phyloP scores from a whole-genome alignment of 139 green algal genomes.

The Spirogloea muscicola region DNA sequence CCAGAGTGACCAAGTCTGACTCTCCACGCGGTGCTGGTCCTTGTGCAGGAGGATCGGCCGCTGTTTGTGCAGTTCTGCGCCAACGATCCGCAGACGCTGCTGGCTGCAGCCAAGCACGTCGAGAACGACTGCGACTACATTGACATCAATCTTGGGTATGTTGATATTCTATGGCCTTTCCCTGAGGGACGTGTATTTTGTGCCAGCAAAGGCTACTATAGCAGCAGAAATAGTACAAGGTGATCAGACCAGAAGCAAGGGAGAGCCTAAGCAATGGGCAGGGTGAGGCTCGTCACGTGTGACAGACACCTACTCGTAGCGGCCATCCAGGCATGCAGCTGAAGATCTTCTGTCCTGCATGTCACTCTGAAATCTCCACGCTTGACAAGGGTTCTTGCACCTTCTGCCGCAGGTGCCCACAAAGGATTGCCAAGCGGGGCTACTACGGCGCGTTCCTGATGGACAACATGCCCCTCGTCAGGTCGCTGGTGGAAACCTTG shows the following conservation, averaged over 20 bases:
- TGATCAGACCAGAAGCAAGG: too few relatives aligned
- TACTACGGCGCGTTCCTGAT: slow-evolving; percentile 62
- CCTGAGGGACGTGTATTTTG: too few relatives aligned
- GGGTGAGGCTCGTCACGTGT: too few relatives aligned
- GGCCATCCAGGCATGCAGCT: too few relatives aligned
- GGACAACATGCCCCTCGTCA: slow-evolving; percentile 54
- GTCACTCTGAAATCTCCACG: too few relatives aligned
- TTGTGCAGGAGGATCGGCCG: slow-evolving; percentile 63
- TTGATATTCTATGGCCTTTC: too few relatives aligned
- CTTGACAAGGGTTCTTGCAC: not conserved
- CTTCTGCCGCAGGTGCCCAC: slow-evolving; percentile 37
- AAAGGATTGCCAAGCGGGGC: slow-evolving; percentile 45
- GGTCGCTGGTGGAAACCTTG: slow-evolving; percentile 29
- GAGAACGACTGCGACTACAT: slow-evolving; percentile 69
- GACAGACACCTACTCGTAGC: too few relatives aligned
- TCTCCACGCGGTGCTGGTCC: not conserved
- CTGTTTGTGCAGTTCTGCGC: slow-evolving; percentile 97
- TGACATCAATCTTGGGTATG: slow-evolving; percentile 97
- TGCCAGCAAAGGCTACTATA: too few relatives aligned
- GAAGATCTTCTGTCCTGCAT: too few relatives aligned
- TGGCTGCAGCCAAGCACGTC: slow-evolving; percentile 70
- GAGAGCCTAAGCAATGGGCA: too few relatives aligned
- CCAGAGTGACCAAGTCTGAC: too few relatives aligned
- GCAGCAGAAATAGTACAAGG: too few relatives aligned
- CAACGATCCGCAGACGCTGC: slow-evolving; percentile 82